A percentile compares a stretch with the other conserved stretches of the same genome.
Conservation (phyloP, 331 rosid species). For the Pyracantha coccinea region DNA sequence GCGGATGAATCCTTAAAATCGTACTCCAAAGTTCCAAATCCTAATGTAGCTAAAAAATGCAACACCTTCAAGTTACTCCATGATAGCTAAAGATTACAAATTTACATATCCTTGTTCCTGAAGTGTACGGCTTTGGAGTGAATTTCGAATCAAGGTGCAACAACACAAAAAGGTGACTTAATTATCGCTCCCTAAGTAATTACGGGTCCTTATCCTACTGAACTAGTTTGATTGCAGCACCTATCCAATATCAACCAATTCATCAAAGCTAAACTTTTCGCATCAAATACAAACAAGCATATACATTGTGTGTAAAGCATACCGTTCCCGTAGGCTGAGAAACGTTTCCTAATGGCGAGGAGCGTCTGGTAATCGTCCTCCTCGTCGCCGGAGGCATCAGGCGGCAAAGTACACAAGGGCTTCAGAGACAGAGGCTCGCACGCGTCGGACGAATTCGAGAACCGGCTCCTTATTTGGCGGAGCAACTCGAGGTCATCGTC, state of each 20-base stretch:
- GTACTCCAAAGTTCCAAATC: neutral
- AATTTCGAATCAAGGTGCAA: too few species aligned
- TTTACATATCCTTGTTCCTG: neutral
- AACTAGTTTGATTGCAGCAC: neutral
- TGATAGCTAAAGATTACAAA: neutral
- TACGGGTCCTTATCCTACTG: neutral
- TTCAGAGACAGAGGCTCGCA: constrained; percentile 19
- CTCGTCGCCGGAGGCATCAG: constrained; percentile 37
- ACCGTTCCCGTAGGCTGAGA: constrained; percentile 46
- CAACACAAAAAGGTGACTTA: neutral
- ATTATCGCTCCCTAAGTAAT: neutral
- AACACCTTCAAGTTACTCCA: neutral
- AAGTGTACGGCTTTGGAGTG: neutral
- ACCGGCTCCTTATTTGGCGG: constrained; percentile 42
- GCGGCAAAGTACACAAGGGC: constrained; percentile 29
- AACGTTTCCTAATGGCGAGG: constrained; percentile 51
- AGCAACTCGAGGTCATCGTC: constrained; percentile 44
- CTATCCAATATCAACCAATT: neutral
- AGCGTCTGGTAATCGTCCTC: constrained; percentile 63
- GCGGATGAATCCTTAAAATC: neutral
- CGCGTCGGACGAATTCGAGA: constrained; percentile 11
- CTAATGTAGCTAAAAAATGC: neutral
- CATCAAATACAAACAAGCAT: neutral
- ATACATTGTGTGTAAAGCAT: neutral
- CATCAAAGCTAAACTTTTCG: neutral